Base-by-base conservation (phyloP, 2,329 filamentous ascomycete species). In the Chaetomiaceae sp. region DNA sequence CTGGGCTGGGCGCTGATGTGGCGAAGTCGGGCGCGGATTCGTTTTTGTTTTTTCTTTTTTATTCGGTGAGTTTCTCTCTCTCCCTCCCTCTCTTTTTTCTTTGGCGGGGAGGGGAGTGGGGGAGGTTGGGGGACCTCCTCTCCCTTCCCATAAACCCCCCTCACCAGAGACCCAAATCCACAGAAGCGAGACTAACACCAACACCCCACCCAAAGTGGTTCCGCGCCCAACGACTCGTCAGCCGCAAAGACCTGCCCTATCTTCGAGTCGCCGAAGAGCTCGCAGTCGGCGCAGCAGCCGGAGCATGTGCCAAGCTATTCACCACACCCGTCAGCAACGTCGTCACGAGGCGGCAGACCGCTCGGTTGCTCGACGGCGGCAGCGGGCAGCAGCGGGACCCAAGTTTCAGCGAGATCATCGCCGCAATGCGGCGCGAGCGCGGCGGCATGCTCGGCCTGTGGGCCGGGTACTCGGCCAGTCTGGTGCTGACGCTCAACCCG, bases 21-120 rank as follows among this genome's bases (percentile, higher is more conserved):
- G 75, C 72, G 61, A 89, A 87, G 66, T 83, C 81, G 20, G 74
- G 84, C 19, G 76, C 81, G 25, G 89, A 93, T 70, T 87, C 85
- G 50, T 92, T 93, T 64, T 74, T 95, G 45, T 95, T 95, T 73
- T 95, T 95, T 70, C 76, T 92, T 16, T 85, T 87, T 52, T 95
- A 95, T 69, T 87, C 76, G 56, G 57, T 71, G 70, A 60, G 63
- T 73, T 23, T 10, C 10, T 10, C 25, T 27, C 10, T 27, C 25
- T 27, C 25, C 10, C 25, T 27, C 3, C 10, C 25, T 27, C 25
- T 27, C 25, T 27, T 25, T 25, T 9, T 10, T 27, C 10, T 27
- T 27, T 27, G 10, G 6, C 25, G 25, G 25, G 6, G 25, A 27
- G 6, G 25, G 25, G 10, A 7, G 25, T 6, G 25, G 23, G 25